Evolutionary conservation across 1,284 basidiomycete genomes (phyloP), one percentile per base, ranked within the genome.

Genomic region (Moniliella sp.): DNA sequence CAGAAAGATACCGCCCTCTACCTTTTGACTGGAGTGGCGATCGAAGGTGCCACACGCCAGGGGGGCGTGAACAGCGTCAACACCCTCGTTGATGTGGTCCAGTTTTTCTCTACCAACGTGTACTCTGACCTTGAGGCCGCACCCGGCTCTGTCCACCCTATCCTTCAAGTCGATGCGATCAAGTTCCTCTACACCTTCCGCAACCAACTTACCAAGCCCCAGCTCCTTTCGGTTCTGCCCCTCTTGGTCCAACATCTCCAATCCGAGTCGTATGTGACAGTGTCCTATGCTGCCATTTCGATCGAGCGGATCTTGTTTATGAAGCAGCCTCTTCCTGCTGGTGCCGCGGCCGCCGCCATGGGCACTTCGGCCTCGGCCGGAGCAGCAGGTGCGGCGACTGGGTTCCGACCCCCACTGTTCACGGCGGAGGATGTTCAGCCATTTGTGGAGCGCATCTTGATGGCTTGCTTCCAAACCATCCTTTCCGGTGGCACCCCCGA

Each of bases 1-100:
- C 70, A 75, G 31, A 99, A 99, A 63, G 84, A 94, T 62, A 79
- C 78, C 12, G 88, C 88, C n/a, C 75, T 94, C 31, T 97, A 82
- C 63, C 65, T 94, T 16, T 67, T 97, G 47, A 83, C 80, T 4
- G 82, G 82, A 1, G 74, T 94, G 37, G 88, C 88, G 1, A 76
- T 80, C 4, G 69, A 77, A 32, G 79, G 82, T 3, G 78, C 78
- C 4, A 93, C 88, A 1, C 68, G 13, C 23, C 36, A 11, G 33
- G 44, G 46, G 42, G 88, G 88, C 33, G 86, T 93, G 16, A 91
- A 86, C 0, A 78, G 79, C 12, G 83, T 78, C 25, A 97, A 94
- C 56, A 69, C 76, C 2, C 70, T 91, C 25, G 79, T 97, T 15
- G 78, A 97, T 57, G 78, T 97, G 15, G 79, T 97, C 45, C 70